Percentiles rank a stretch among this genome's conserved stretches.
phyloP scores from a whole-genome alignment of 352 stramenopile genomes.

The Phytophthora nicotianae region DNA sequence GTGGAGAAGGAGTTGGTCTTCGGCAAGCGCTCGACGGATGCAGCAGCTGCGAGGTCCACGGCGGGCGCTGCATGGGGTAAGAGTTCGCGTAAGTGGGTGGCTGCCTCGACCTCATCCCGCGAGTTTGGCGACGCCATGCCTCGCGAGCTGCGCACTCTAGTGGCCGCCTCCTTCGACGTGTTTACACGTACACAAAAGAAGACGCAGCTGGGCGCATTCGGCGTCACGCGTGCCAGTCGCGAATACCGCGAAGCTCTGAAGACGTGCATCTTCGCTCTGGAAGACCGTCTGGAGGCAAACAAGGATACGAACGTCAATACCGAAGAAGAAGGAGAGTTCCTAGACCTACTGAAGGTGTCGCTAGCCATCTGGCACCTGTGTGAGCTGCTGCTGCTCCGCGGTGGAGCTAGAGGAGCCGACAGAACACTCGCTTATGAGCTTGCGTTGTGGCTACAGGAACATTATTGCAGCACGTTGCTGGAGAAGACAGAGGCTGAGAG shows the following conservation, averaged over 20 bases:
- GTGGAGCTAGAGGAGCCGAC: constrained; percentile 55
- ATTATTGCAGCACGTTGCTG: constrained; percentile 63
- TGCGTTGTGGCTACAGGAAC: constrained; percentile 74
- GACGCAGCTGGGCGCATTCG: constrained; percentile 20
- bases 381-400: constrained; percentile 75
- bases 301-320: constrained; percentile 6
- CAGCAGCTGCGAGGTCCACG: constrained; percentile 26
- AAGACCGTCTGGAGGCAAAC: constrained; percentile 51
- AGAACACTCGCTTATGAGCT: constrained; percentile 71
- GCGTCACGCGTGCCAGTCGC: constrained; percentile 46
- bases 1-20: constrained; percentile 40
- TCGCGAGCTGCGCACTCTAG: constrained; percentile 58
- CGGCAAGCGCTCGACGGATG: constrained; percentile 18
- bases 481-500: constrained; percentile 60
- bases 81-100: constrained; percentile 49
- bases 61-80: constrained; percentile 58
- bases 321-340: constrained; percentile 53
- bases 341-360: constrained; percentile 79
- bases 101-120: constrained; percentile 5
- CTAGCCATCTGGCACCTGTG: constrained; percentile 82
- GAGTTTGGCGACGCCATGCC: constrained; percentile 46
- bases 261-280: constrained; percentile 67
- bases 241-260: constrained; percentile 76
- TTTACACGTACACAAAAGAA: constrained; percentile 46
- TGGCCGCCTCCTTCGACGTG: constrained; percentile 65